Evolutionary conservation across 805 yeast species (phyloP).

Genomic region (Metschnikowia baotianmanensis): DNA sequence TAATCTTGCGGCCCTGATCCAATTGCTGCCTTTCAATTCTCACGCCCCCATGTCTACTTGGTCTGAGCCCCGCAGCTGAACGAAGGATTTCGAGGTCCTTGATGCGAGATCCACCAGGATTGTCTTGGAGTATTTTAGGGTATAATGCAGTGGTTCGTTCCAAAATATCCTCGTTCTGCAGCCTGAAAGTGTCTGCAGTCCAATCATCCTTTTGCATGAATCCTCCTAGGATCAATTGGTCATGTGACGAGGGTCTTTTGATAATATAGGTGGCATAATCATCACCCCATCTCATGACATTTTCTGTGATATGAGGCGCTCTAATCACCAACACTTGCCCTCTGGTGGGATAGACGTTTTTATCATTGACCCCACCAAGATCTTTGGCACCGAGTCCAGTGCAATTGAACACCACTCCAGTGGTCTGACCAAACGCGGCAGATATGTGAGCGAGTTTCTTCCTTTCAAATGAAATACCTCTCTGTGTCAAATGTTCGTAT

Average conservation of each 20-base stretch:
- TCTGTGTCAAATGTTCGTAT: slow-evolving; percentile 38
- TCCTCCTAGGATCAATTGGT: slow-evolving; percentile 74
- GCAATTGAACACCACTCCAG: slow-evolving; percentile 65
- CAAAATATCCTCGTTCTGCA: slow-evolving; percentile 60
- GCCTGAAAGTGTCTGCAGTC: slow-evolving; percentile 56
- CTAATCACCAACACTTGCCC: slow-evolving; percentile 76
- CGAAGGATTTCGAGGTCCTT: slow-evolving; percentile 52
- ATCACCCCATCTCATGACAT: slow-evolving; percentile 59
- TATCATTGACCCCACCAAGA: slow-evolving; percentile 65
- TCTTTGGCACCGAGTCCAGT: slow-evolving; percentile 68
- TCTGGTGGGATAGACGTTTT: slow-evolving; percentile 63
- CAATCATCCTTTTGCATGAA: slow-evolving; percentile 62
- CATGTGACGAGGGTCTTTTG: slow-evolving; percentile 66
- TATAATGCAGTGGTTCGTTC: slow-evolving; percentile 51
- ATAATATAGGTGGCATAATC: slow-evolving; percentile 63
- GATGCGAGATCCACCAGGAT: slow-evolving; percentile 32
- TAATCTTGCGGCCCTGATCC: slow-evolving; percentile 35
- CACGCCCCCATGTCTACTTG: slow-evolving; percentile 72
- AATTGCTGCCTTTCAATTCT: slow-evolving; percentile 57
- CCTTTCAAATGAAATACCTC: slow-evolving; percentile 53
- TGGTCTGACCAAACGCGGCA: slow-evolving; percentile 45
- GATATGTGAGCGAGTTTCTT: slow-evolving; percentile 49
- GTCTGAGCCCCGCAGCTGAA: slow-evolving; percentile 73
- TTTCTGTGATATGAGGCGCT: slow-evolving; percentile 66
- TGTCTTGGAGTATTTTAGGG: slow-evolving; percentile 46